Percentiles rank a stretch among this genome's conserved stretches.
These are phyloP conservation scores for Iris pallida DNA, from an alignment of 116 monocot genomes.

Conservation along the genomic window DNA sequence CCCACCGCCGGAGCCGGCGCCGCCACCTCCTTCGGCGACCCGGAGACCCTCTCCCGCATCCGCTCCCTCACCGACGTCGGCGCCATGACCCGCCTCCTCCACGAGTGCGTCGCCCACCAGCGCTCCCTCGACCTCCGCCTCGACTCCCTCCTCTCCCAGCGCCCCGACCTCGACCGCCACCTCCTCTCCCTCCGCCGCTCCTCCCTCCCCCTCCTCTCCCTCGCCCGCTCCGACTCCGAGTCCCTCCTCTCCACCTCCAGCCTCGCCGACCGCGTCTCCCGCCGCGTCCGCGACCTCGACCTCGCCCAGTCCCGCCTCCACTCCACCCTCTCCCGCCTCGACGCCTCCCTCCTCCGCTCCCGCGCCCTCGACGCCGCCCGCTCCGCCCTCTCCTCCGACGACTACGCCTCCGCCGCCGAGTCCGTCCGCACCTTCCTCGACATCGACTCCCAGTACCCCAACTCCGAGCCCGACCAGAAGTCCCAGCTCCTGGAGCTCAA, in stretches of 20 bases:
- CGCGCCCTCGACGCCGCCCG: slow-evolving; percentile 40
- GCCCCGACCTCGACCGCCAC: slow-evolving; percentile 66
- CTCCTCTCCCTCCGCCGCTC: slow-evolving; percentile 47
- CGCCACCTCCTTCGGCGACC: slow-evolving; percentile 24
- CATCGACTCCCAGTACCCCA: slow-evolving; percentile 40
- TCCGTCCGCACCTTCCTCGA: slow-evolving; percentile 49
- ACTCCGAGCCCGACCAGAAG: slow-evolving; percentile 37
- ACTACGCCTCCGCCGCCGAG: slow-evolving; percentile 32
- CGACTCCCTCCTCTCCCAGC: slow-evolving; percentile 56
- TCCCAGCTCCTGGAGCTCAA: slow-evolving; percentile 51
- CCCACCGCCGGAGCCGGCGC: not conserved
- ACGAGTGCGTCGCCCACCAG: slow-evolving; percentile 79
- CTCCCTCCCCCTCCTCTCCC: slow-evolving; percentile 41
- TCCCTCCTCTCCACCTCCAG: slow-evolving; percentile 29
- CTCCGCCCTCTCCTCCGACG: slow-evolving; percentile 31
- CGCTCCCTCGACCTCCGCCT: slow-evolving; percentile 54
- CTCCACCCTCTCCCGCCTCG: slow-evolving; percentile 38
- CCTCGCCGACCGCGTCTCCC: slow-evolving; percentile 23
- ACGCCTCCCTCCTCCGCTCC: slow-evolving; percentile 44
- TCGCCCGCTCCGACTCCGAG: slow-evolving; percentile 37
- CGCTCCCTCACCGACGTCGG: slow-evolving; percentile 63
- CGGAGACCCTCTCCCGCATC: slow-evolving; percentile 37
- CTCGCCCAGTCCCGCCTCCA: slow-evolving; percentile 47
- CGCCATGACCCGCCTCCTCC: slow-evolving; percentile 69
- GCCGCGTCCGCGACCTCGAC: slow-evolving; percentile 48